Percentiles rank a stretch among this genome's conserved stretches.
Evolutionary conservation across 345 rosid species (phyloP).

Genomic region (Cardiospermum halicacabum): DNA sequence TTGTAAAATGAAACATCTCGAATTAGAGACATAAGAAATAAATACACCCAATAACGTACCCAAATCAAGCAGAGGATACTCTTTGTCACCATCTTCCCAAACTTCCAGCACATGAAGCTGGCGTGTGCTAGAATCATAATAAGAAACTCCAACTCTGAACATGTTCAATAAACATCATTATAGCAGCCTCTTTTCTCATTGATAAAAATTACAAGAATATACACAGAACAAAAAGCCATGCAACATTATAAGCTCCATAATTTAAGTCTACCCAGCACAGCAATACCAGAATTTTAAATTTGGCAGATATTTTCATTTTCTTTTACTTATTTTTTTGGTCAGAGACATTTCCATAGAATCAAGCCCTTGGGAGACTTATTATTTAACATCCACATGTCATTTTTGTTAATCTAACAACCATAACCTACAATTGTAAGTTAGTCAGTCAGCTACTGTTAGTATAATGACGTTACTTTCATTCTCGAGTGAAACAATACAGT

Average conservation of each 20-base stretch:
- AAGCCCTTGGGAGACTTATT: not conserved
- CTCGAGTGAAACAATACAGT: too few relatives aligned
- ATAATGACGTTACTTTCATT: too few relatives aligned
- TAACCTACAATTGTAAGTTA: not conserved
- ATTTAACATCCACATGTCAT: not conserved
- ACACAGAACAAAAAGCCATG: not conserved
- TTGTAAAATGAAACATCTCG: not conserved
- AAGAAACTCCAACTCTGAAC: slow-evolving; percentile 78
- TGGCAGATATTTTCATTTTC: not conserved
- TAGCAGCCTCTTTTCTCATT: not conserved
- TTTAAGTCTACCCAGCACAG: too few relatives aligned
- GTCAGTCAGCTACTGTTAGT: too few relatives aligned
- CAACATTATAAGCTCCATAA: not conserved
- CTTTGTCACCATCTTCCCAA: slow-evolving; percentile 84
- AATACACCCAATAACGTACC: slow-evolving; percentile 34
- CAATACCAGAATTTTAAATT: too few relatives aligned
- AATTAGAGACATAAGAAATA: not conserved
- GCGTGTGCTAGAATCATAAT: slow-evolving; percentile 74
- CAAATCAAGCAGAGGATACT: slow-evolving; percentile 70
- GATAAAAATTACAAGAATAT: not conserved
- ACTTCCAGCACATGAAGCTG: slow-evolving; percentile 89
- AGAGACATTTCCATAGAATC: not conserved
- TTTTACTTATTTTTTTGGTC: not conserved
- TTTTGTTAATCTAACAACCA: not conserved
- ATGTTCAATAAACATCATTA: not conserved